These are phyloP conservation scores for Bipolaris bicolor DNA, from an alignment of 2,329 filamentous ascomycete genomes.

Conservation along the genomic window DNA sequence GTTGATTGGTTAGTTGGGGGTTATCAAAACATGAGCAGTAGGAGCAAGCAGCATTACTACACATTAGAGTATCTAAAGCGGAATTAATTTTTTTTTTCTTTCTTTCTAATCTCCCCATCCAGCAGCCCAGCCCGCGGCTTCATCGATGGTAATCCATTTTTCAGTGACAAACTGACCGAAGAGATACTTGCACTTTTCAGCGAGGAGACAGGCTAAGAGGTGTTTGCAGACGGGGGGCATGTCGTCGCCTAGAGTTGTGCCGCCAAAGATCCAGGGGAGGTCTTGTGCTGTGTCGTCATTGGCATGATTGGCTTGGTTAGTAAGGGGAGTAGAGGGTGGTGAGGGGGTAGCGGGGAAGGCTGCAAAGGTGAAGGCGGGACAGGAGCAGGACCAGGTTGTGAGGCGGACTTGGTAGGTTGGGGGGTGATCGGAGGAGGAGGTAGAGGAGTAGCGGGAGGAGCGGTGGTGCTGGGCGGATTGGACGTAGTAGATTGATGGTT, in stretches of 20 bases:
- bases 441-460: slow-evolving; percentile 45
- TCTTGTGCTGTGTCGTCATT: neutral
- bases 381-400: slow-evolving; percentile 84
- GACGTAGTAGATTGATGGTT: slow-evolving; percentile 62
- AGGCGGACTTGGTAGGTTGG: slow-evolving; percentile 73
- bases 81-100: neutral
- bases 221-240: slow-evolving; percentile 81
- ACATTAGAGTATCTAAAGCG: too few relatives aligned
- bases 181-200: slow-evolving; percentile 65
- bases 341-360: slow-evolving; percentile 60
- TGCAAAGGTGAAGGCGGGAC: slow-evolving; percentile 79
- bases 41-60: too few relatives aligned
- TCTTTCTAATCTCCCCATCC: slow-evolving; percentile 40
- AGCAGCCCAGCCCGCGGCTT: slow-evolving; percentile 72
- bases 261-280: slow-evolving; percentile 47
- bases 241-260: slow-evolving; percentile 50
- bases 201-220: slow-evolving; percentile 80
- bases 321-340: slow-evolving; percentile 4
- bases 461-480: slow-evolving; percentile 60
- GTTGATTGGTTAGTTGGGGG: too few relatives aligned
- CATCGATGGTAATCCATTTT: slow-evolving; percentile 65
- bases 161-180: slow-evolving; percentile 65
- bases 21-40: too few relatives aligned
- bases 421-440: slow-evolving; percentile 30
- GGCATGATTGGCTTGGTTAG: too few relatives aligned